phyloP scores from a whole-genome alignment of 2,329 filamentous ascomycete species.

The Neonectria punicea region DNA sequence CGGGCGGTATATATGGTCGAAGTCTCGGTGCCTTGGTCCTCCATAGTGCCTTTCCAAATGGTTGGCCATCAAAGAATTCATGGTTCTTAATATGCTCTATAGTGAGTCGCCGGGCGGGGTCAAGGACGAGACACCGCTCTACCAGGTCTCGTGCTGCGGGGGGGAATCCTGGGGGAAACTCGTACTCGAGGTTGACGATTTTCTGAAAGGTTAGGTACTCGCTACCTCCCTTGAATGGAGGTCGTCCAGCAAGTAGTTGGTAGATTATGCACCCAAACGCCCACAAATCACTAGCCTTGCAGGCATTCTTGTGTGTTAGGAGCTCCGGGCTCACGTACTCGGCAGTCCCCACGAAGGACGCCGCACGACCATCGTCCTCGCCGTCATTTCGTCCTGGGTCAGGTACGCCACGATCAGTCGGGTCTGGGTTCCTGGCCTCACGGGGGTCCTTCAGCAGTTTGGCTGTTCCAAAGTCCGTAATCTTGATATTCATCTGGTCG shows the following conservation, averaged over 20 bases:
- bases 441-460: constrained; percentile 74
- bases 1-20: constrained; percentile 82
- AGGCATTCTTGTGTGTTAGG: constrained; percentile 95
- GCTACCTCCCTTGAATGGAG: constrained; percentile 94
- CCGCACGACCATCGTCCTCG: constrained; percentile 77
- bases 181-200: constrained; percentile 93
- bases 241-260: constrained; percentile 92
- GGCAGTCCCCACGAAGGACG: constrained; percentile 96
- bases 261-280: constrained; percentile 99
- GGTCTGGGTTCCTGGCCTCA: constrained; percentile 54
- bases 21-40: constrained; percentile 88
- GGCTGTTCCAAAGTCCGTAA: constrained; percentile 98
- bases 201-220: constrained; percentile 99
- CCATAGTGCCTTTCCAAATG: constrained; percentile 88
- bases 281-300: constrained; percentile 98
- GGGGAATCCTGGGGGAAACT: constrained; percentile 91
- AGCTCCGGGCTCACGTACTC: constrained; percentile 98
- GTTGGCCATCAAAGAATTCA: constrained; percentile 89
- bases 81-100: constrained; percentile 98
- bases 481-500: constrained; percentile 97
- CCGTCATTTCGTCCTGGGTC: constrained; percentile 50
- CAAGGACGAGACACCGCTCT: constrained; percentile 88
- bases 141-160: constrained; percentile 87
- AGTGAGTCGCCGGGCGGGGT: constrained; percentile 83
- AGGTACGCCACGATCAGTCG: constrained; percentile 51